Base-by-base conservation (phyloP, 2,329 filamentous ascomycete genomes). In the Curvularia eragrostidis region DNA sequence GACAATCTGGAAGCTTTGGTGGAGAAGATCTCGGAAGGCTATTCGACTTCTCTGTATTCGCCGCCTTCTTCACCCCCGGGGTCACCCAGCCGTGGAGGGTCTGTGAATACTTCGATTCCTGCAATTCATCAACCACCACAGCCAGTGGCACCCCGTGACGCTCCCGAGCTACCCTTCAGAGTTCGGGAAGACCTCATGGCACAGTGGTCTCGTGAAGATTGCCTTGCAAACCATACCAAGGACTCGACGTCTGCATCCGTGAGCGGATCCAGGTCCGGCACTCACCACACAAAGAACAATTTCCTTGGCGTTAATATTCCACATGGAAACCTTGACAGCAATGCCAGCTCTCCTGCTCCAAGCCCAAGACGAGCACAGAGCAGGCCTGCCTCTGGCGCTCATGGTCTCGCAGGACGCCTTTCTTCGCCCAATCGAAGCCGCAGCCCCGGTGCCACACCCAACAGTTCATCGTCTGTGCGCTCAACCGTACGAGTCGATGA, bases 131-230 rank as follows among this genome's bases (percentile, higher is more conserved):
- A 75, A 44, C 68, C 69, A 3, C 44, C 42, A 10, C 66, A 75
- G 19, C 64, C 68, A 4, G 34, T 48, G 30, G 67, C 63, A 9
- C 54, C 71, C 43, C 66, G 65, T 26, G 36, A 68, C 34, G 38
- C 75, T 54, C 69, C 71, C 57, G 83, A 88, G 56, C 80, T 97
- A 2, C 90, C 92, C 0, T 75, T 80, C 15, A 82, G 81, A 26
- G 85, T 92, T 65, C 87, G 84, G 63, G 91, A 95, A 61, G 85
- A 91, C 64, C 91, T 97, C 85, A 79, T 92, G 56, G 81, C 85
- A 19, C 86, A 91, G 47, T 97, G 94, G 94, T 89, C 87, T 38
- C 88, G 88, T 70, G 93, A 96, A 21, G 78, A 82, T 13, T 90
- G 90, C 30, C 80, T 95, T 51, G 85, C 88, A 10, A 82, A 85